These are phyloP conservation scores for Scenedesmus sp. DNA, from an alignment of 163 green algal genomes.

Conservation along the genomic window DNA sequence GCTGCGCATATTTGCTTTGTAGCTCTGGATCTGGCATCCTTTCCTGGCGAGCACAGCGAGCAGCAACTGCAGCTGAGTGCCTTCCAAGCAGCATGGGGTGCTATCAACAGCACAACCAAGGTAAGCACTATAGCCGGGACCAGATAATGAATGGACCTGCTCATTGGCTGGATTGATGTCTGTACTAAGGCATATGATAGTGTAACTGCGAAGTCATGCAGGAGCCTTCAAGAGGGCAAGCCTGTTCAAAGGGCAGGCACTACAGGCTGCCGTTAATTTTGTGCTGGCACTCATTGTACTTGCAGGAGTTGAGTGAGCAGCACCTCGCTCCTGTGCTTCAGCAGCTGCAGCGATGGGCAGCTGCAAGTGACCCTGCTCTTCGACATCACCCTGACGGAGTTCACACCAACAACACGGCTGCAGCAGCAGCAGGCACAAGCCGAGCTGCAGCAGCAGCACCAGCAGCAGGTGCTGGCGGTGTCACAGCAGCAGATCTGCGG, in stretches of 20 bases:
- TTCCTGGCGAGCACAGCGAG: not conserved
- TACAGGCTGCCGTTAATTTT: not conserved
- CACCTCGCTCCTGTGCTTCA: constrained; percentile 13
- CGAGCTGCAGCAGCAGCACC: not conserved
- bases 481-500: not conserved
- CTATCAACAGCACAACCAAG: constrained; percentile 12
- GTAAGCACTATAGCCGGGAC: too few relatives aligned
- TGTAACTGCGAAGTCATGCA: not conserved
- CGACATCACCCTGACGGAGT: not conserved
- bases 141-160: too few relatives aligned
- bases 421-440: constrained; percentile 13
- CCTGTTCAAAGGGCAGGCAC: not conserved
- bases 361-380: not conserved
- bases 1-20: not conserved
- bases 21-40: not conserved
- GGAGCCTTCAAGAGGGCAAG: not conserved
- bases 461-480: not conserved
- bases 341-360: constrained; percentile 42
- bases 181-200: not conserved
- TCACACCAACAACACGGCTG: not conserved
- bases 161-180: not conserved
- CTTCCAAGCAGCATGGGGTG: constrained; percentile 28
- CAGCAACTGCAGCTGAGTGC: constrained; percentile 27
- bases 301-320: constrained; percentile 34
- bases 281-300: not conserved